Percentiles rank a stretch among this genome's conserved stretches.
phyloP scores from a whole-genome alignment of 139 green algal species.

The Penium margaritaceum region DNA sequence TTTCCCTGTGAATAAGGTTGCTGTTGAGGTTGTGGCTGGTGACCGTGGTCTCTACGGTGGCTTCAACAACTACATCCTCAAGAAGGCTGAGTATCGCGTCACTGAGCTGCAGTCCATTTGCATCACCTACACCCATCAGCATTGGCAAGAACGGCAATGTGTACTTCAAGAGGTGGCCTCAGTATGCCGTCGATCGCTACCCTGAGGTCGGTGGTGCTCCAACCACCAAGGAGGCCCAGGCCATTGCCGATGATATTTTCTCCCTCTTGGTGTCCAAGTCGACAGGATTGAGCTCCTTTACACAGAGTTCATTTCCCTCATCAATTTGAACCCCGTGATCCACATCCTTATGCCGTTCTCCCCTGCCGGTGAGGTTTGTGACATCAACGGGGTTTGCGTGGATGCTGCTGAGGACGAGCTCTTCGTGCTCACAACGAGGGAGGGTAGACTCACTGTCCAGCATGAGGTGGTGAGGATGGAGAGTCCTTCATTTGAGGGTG shows the following conservation, averaged over 20 bases:
- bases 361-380: conserved; percentile 83
- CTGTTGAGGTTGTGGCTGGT: conserved; percentile 80
- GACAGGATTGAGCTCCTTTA: conserved; percentile 97
- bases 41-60: conserved; percentile 96
- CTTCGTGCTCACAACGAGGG: conserved; percentile 84
- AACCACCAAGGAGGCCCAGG: conserved; percentile 91
- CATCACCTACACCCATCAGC: conserved; percentile 68
- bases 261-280: conserved; percentile 81
- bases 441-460: conserved; percentile 78
- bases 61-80: conserved; percentile 95
- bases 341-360: conserved; percentile 91
- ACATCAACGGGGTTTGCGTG: conserved; percentile 88
- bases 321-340: conserved; percentile 75
- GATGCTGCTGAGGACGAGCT: conserved; percentile 93
- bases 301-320: conserved; percentile 97
- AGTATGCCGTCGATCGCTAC: conserved; percentile 48
- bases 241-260: conserved; percentile 91
- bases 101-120: conserved; percentile 74
- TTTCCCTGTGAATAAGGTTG: conserved; percentile 84
- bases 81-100: conserved; percentile 75
- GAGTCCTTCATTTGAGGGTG: conserved; percentile 67
- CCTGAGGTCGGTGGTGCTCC: conserved; percentile 77
- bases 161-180: conserved; percentile 75
- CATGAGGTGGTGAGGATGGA: conserved; percentile 65
- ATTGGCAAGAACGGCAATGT: conserved; percentile 84